Evolutionary conservation across 441 rosid species (phyloP).

Genomic region (Heliophila coronopifolia): DNA sequence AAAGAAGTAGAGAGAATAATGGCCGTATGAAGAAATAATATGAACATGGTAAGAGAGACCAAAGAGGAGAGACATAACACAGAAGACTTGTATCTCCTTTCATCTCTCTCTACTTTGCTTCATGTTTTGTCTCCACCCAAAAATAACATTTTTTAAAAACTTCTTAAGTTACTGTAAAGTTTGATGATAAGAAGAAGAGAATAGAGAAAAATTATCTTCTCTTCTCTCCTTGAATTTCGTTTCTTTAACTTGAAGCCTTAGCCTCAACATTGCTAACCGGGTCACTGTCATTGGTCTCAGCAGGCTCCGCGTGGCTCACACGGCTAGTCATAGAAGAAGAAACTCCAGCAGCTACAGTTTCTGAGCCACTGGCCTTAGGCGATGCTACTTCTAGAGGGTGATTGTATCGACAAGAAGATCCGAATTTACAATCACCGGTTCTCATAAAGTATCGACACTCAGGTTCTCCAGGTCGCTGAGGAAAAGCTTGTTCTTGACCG

Average conservation of each 20-base stretch:
- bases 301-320: constrained; percentile 24
- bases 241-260: constrained; percentile 39
- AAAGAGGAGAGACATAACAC: constrained; percentile 26
- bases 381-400: constrained; percentile 91
- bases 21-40: constrained; percentile 27
- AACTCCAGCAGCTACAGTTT: constrained; percentile 38
- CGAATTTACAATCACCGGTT: constrained; percentile 88
- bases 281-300: constrained; percentile 15
- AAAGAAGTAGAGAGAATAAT: constrained; percentile 10
- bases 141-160: constrained; percentile 9
- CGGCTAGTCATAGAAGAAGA: constrained; percentile 35
- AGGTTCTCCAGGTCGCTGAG: constrained; percentile 81
- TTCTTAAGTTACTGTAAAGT: constrained; percentile 36
- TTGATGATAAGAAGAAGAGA: constrained; percentile 33
- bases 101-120: constrained; percentile 18
- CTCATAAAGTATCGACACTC: constrained; percentile 85
- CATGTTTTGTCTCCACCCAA: constrained; percentile 12
- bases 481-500: constrained; percentile 59
- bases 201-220: constrained; percentile 12
- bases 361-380: too few species aligned
- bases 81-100: constrained; percentile 10
- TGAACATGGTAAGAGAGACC: constrained; percentile 31
- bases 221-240: constrained; percentile 26
- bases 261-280: constrained; percentile 28
- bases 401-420: constrained; percentile 84